phyloP scores from a whole-genome alignment of 257 asterid species.

The Solanum chmielewskii region DNA sequence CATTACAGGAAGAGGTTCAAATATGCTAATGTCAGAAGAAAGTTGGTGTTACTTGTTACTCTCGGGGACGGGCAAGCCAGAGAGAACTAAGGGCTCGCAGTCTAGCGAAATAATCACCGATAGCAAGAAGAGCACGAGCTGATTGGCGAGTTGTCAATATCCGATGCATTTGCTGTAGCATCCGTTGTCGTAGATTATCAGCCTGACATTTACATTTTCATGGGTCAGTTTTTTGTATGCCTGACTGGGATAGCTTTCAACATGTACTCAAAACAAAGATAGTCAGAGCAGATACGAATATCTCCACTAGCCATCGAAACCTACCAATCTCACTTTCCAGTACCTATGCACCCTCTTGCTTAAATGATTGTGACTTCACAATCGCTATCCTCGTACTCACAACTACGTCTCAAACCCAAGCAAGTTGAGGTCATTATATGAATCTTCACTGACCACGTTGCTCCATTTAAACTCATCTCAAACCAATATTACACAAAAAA shows the following conservation, averaged over 20 bases:
- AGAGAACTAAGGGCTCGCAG: slow-evolving; percentile 89
- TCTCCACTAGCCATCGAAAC: neutral
- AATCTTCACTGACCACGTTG: too few relatives aligned
- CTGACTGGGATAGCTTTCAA: neutral
- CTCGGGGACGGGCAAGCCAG: slow-evolving; percentile 94
- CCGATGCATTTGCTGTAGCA: slow-evolving; percentile 83
- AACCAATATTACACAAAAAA: too few relatives aligned
- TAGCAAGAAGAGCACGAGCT: slow-evolving; percentile 87
- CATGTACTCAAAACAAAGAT: neutral
- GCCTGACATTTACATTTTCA: slow-evolving; percentile 38
- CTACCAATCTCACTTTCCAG: neutral
- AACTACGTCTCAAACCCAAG: too few relatives aligned
- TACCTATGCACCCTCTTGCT: neutral
- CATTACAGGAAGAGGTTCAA: neutral
- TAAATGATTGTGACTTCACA: neutral
- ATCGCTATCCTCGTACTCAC: too few relatives aligned
- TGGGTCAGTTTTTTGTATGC: neutral
- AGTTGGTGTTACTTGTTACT: slow-evolving; percentile 10
- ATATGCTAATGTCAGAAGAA: neutral
- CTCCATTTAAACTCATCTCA: too few relatives aligned
- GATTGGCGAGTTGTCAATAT: slow-evolving; percentile 82
- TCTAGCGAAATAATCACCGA: slow-evolving; percentile 77
- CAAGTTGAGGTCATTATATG: too few relatives aligned
- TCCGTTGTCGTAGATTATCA: slow-evolving; percentile 80
- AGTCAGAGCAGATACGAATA: neutral